These are phyloP conservation scores for Bruguiera hainesii DNA, from an alignment of 441 rosid genomes.

Conservation along the genomic window DNA sequence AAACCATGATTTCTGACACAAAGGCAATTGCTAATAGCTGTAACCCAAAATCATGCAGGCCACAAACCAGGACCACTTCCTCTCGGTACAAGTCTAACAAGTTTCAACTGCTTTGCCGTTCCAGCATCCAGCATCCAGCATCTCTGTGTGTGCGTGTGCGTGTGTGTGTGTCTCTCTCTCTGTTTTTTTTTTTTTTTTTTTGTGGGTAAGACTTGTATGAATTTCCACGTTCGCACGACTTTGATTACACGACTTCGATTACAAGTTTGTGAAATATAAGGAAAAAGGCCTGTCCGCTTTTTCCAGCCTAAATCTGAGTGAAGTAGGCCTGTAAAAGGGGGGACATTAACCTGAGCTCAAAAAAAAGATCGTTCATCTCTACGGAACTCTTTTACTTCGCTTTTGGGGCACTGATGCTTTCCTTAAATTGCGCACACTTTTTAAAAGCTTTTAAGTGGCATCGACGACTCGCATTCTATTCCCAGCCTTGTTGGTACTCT, in stretches of 20 bases:
- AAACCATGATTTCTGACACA: conserved; percentile 20
- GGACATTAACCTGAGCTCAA: conserved; percentile 15
- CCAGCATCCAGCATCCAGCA: too few relatives aligned
- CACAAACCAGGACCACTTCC: conserved; percentile 19
- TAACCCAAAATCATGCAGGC: conserved; percentile 11
- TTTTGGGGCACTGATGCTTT: conserved; percentile 24
- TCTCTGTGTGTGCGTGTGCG: too few relatives aligned
- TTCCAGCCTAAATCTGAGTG: conserved; percentile 21
- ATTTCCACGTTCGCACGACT: neutral
- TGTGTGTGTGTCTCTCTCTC: too few relatives aligned
- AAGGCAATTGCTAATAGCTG: neutral
- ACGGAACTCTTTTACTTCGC: conserved; percentile 8
- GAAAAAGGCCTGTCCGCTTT: neutral
- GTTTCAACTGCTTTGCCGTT: too few relatives aligned
- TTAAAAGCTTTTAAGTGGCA: conserved; percentile 18
- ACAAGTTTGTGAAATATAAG: neutral
- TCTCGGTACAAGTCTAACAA: neutral
- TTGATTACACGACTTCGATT: neutral
- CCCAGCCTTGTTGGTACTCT: neutral
- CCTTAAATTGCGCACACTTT: conserved; percentile 39
- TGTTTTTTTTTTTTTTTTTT: too few relatives aligned
- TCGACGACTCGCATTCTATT: conserved; percentile 12
- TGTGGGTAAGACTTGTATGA: too few relatives aligned
- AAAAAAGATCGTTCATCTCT: neutral
- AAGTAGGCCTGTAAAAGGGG: conserved; percentile 15